Conservation (phyloP, 805 yeast genomes). For the Pichia kluyveri region DNA sequence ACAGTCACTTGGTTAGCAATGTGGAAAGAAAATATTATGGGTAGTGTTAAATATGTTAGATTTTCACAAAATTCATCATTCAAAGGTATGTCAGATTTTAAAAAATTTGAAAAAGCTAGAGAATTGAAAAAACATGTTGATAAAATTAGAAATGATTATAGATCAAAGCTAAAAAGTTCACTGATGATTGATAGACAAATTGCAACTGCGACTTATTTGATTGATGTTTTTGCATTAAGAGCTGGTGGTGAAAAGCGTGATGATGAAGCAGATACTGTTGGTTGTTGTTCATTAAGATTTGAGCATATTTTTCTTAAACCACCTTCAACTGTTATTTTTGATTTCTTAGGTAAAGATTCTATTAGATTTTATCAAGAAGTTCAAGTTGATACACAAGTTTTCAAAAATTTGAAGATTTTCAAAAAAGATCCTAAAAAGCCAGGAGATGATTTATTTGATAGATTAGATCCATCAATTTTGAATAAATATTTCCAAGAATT, state of each 20-base stretch:
- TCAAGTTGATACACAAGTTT: slow-evolving; percentile 85
- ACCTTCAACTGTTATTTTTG: slow-evolving; percentile 79
- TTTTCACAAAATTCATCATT: slow-evolving; percentile 85
- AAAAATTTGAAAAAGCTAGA: slow-evolving; percentile 90
- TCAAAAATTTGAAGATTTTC: slow-evolving; percentile 78
- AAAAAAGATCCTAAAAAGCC: slow-evolving; percentile 83
- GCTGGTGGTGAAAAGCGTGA: slow-evolving; percentile 98
- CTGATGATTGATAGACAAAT: slow-evolving; percentile 82
- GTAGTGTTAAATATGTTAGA: slow-evolving; percentile 77
- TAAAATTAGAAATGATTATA: slow-evolving; percentile 67
- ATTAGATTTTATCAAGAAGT: slow-evolving; percentile 88
- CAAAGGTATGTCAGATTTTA: slow-evolving; percentile 85
- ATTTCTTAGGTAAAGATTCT: slow-evolving; percentile 92
- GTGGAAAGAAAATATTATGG: slow-evolving; percentile 92
- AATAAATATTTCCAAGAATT: slow-evolving; percentile 84
- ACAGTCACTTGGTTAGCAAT: slow-evolving; percentile 93
- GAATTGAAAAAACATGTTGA: slow-evolving; percentile 68
- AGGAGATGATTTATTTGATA: slow-evolving; percentile 88
- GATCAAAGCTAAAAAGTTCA: slow-evolving; percentile 55
- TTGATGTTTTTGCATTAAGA: slow-evolving; percentile 89
- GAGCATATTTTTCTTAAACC: slow-evolving; percentile 85
- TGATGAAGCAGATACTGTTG: slow-evolving; percentile 97
- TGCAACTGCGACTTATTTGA: slow-evolving; percentile 88
- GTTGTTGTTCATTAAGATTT: slow-evolving; percentile 88
- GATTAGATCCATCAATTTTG: slow-evolving; percentile 73